Base-by-base conservation (phyloP, 1,284 basidiomycete species). In the Rhodotorula sp. region DNA sequence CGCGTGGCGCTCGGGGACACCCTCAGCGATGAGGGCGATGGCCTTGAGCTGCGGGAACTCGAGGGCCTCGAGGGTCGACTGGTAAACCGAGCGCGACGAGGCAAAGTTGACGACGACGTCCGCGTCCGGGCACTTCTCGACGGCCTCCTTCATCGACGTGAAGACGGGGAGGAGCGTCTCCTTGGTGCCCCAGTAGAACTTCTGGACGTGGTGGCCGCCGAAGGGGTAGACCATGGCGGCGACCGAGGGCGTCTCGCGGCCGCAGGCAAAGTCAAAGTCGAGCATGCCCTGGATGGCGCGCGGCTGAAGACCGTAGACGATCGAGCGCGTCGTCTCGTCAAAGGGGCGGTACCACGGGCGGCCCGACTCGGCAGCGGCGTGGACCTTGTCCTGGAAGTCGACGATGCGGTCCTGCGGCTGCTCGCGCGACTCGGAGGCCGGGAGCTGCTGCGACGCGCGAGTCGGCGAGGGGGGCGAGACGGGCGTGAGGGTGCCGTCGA, bases 201-300 rank as follows among this genome's bases (percentile, higher is more conserved):
- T 99, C 84, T 99, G 96, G 83, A 98, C 97, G 85, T 98, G 96
- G 85, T 98, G 96, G 48, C 96, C 96, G 81, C 96, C 96, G 84
- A 99, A 99, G 81, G 97, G 97, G 84, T 99, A 99, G 83, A 99
- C 97, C 96, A 99, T 99, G 67, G 97, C 96, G 53, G 96, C 96
- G 75, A 99, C 96, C 66, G 90, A 93, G 61, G 96, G 95, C n/a
- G 89, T 88, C 73, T 87, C 83, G 76, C 97, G 92, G 48, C 96
- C 96, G 83, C 97, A 99, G 23, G 93, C 93, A 85, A 91, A 99
- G 86, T 99, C 96, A 79, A 99, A 99, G 87, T 99, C 96, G 78
- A 99, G 91, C 97, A 99, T 99, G 80, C 96, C 96, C 84, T 99
- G 97, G 83, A 99, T 98, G 59, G 97, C 97, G 81, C 97, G 93